phyloP scores from a whole-genome alignment of 2,329 filamentous ascomycete genomes.

The Ophiocordyceps sinensis region DNA sequence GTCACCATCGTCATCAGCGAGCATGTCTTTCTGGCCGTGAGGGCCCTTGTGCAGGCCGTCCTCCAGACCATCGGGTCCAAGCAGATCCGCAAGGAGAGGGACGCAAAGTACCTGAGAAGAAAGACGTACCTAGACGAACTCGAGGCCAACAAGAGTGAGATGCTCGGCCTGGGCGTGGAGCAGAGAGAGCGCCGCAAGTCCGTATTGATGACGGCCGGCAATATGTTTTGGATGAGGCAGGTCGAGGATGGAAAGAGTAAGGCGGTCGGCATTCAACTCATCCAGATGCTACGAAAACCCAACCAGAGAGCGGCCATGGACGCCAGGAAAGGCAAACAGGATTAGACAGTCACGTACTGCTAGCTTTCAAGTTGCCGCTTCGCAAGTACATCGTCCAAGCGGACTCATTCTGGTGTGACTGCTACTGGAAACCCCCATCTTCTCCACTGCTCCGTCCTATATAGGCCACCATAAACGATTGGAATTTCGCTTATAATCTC shows the following conservation, averaged over 20 bases:
- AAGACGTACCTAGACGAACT: conserved; percentile 24
- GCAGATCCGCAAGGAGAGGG: conserved; percentile 24
- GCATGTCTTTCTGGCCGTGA: conserved; percentile 52
- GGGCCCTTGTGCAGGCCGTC: conserved; percentile 22
- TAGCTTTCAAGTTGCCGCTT: no score
- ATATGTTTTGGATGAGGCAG: conserved; percentile 27
- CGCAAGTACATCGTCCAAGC: no score
- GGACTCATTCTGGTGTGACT: no score
- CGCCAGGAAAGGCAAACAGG: background rate
- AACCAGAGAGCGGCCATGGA: conserved; percentile 7
- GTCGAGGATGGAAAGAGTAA: conserved; percentile 23
- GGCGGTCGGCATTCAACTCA: conserved; percentile 17
- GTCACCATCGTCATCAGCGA: conserved; percentile 60
- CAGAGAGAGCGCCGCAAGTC: conserved; percentile 24
- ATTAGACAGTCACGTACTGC: no score
- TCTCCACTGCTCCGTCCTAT: no score
- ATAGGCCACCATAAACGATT: no score
- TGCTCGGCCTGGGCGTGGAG: conserved; percentile 16
- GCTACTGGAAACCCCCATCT: no score
- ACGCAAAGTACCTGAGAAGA: conserved; percentile 22
- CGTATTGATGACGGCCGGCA: conserved; percentile 15
- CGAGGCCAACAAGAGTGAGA: conserved; percentile 21
- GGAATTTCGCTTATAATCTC: no score
- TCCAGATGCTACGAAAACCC: conserved; percentile 11
- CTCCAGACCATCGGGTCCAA: conserved; percentile 24